Conservation (phyloP, 2,329 filamentous ascomycete genomes). For the Fusarium hainanense region DNA sequence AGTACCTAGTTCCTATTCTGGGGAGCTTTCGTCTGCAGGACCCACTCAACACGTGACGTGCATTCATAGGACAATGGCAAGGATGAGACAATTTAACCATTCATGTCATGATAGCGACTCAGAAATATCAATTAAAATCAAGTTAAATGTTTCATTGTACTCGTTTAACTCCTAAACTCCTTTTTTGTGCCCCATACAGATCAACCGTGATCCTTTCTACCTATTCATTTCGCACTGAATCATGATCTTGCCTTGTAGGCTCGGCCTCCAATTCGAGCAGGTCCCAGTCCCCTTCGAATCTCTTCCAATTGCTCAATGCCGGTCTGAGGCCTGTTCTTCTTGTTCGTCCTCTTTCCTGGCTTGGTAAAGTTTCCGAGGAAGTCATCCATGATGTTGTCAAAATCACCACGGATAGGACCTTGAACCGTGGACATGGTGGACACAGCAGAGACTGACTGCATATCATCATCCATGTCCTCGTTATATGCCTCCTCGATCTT, state of each 20-base stretch:
- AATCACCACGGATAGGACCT: conserved; percentile 78
- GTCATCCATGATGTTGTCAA: conserved; percentile 91
- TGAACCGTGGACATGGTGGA: conserved; percentile 74
- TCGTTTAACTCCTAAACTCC: conserved; percentile 29
- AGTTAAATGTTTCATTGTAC: conserved; percentile 17
- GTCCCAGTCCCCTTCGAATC: conserved; percentile 82
- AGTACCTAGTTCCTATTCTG: conserved; percentile 33
- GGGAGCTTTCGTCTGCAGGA: conserved; percentile 37
- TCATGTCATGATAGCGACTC: background rate
- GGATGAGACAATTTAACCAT: background rate
- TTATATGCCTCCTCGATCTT: conserved; percentile 83
- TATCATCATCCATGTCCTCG: conserved; percentile 61
- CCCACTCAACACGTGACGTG: conserved; percentile 41
- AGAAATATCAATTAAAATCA: background rate
- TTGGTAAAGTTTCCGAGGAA: conserved; percentile 82
- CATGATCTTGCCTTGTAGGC: conserved; percentile 26
- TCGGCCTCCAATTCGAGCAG: conserved; percentile 68
- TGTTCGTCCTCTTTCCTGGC: conserved; percentile 78
- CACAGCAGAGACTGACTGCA: conserved; percentile 68
- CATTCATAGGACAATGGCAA: conserved; percentile 5
- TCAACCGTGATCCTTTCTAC: background rate
- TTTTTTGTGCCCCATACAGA: conserved; percentile 4
- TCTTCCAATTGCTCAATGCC: conserved; percentile 93
- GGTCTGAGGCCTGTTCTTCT: conserved; percentile 82
- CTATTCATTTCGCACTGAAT: background rate